Evolutionary conservation across 1,284 basidiomycete genomes (phyloP).

Genomic region (Kwoniella shivajii): DNA sequence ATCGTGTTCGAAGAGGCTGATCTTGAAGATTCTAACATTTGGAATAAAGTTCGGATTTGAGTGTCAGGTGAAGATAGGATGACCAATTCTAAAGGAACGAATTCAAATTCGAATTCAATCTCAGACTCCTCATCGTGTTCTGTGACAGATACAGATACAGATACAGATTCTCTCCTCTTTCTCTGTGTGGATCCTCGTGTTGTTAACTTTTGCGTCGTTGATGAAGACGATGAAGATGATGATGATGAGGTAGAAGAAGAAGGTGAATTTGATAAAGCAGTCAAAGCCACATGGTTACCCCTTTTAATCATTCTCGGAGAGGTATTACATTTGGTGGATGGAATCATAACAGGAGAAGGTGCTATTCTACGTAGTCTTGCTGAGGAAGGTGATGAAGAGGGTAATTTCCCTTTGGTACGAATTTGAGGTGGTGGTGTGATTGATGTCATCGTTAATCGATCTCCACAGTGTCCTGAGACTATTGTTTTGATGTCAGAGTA

Average conservation of each 20-base stretch:
- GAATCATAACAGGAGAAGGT: conserved; percentile 33
- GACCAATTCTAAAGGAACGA: conserved; percentile 18
- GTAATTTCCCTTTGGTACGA: background rate
- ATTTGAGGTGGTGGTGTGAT: background rate
- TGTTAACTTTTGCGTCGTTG: background rate
- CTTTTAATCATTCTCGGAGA: conserved; percentile 10
- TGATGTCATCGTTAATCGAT: no score
- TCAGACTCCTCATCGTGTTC: background rate
- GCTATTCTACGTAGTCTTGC: conserved; percentile 31
- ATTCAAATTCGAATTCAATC: conserved; percentile 18
- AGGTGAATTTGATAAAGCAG: background rate
- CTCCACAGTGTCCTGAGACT: no score
- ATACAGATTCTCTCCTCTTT: no score
- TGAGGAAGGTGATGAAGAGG: conserved; percentile 27
- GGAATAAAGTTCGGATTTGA: conserved; percentile 4
- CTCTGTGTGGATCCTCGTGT: background rate
- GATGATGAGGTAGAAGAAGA: background rate
- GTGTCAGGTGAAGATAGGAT: conserved; percentile 11
- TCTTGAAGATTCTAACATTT: conserved; percentile 1
- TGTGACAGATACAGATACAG: no score
- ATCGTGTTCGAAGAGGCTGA: no score
- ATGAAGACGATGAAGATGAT: background rate
- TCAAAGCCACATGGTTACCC: background rate
- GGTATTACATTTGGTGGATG: conserved; percentile 1
- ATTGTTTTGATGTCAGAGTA: no score